Base-by-base conservation (phyloP, 495 filamentous ascomycete genomes). In the Aspergillus panamensis region DNA sequence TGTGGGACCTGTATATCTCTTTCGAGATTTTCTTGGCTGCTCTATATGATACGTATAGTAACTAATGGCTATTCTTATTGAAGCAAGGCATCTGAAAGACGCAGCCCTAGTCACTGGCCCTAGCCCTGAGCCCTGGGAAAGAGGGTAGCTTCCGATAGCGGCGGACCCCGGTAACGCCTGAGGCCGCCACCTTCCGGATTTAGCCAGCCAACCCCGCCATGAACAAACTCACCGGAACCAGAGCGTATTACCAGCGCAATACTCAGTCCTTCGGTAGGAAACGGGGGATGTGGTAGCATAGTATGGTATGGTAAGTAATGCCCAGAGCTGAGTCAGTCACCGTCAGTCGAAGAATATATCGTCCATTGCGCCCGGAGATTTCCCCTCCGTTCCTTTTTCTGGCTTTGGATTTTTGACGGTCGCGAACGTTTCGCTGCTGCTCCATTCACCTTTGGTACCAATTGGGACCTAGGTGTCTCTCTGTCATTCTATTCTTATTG, bases 391-490 rank as follows among this genome's bases (percentile, higher is more conserved):
- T 57, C 55, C 57, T 64, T 65, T 64, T 64, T 61, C 48, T 62
- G 62, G 56, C 57, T 68, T 68, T 62, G 58, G 62, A 48, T 65
- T 56, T 65, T 65, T 68, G 66, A 68, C 66, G 58, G 66, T 65
- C 54, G 66, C 66, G 66, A 65, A 47, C 9, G 60, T 60, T 66
- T 66, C 62, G 66, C 66, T 45, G 55, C 66, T 65, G 66, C 62
- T 68, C 66, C 66, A 60, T 55, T 56, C 58, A 59, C 51, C 55
- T 56, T 31, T 13, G 42, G 47, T 56, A 49, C 37, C 37, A 33
- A 30, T 62, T 59, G 52, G 51, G 29, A 48, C 19, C 50, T 42
- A 17, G 51, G 56, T 58, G 48, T 19, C 44, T 40, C 31, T 30
- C 19, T 30, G 30, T 47, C 16, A 35, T n/a, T 32, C 0, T 29